phyloP scores from a whole-genome alignment of 1,284 basidiomycete species.

The Ganoderma multipileum region DNA sequence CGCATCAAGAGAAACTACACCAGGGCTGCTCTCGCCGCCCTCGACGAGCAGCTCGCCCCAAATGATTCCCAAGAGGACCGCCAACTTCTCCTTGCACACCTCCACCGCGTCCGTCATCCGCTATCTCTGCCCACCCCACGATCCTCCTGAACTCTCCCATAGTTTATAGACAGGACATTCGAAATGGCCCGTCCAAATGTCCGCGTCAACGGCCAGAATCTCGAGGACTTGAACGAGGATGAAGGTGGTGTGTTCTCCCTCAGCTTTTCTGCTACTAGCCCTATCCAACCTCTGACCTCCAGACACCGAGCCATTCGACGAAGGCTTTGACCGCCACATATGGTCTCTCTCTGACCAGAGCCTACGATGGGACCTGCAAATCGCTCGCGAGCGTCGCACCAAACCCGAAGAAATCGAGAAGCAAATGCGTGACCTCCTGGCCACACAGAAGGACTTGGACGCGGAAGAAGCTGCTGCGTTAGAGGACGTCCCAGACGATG shows the following conservation, averaged over 20 bases:
- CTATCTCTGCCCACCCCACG: background rate
- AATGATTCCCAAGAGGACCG: conserved; percentile 46
- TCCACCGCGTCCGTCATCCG: conserved; percentile 51
- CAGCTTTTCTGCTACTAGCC: background rate
- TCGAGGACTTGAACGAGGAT: conserved; percentile 66
- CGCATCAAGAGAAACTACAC: conserved; percentile 60
- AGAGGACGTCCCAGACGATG: conserved; percentile 15
- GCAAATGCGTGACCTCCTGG: conserved; percentile 11
- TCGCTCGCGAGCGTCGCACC: conserved; percentile 10
- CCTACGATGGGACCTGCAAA: conserved; percentile 12
- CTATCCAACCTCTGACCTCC: background rate
- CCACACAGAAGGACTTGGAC: conserved; percentile 1
- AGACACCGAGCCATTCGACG: conserved; percentile 84
- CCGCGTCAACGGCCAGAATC: conserved; percentile 80
- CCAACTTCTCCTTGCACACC: conserved; percentile 52
- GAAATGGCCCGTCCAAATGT: conserved; percentile 73
- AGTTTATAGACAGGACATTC: conserved; percentile 72
- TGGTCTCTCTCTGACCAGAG: conserved; percentile 15
- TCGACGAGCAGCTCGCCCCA: conserved; percentile 52
- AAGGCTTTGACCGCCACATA: conserved; percentile 13
- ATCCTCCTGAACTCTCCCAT: background rate
- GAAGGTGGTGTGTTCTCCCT: conserved; percentile 54
- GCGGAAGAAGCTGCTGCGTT: conserved; percentile 3
- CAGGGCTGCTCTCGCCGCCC: conserved; percentile 47
- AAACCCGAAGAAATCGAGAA: conserved; percentile 13